Evolutionary conservation across 306 rosid genomes (phyloP).

Genomic region (Prosopis cineraria): DNA sequence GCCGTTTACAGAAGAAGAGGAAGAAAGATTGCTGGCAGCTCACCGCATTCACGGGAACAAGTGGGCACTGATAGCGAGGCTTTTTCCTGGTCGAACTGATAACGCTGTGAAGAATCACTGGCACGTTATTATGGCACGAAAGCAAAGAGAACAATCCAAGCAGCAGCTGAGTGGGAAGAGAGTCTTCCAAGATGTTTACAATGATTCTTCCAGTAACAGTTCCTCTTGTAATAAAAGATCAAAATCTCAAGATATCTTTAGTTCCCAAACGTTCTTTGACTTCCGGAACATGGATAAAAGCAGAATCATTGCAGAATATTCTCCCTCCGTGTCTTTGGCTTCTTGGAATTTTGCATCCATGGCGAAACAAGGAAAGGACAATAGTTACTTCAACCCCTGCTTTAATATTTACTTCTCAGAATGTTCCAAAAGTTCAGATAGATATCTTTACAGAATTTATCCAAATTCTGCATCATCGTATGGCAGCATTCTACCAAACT

Average conservation of each 20-base stretch:
- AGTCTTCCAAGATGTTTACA: constrained; percentile 51
- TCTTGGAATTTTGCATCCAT: constrained; percentile 68
- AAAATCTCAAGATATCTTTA: constrained; percentile 28
- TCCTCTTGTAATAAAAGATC: constrained; percentile 32
- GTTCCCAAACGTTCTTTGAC: constrained; percentile 45
- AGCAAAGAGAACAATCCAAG: constrained; percentile 84
- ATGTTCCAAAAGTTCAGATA: constrained; percentile 41
- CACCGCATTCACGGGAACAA: constrained; percentile 92
- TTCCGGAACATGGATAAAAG: constrained; percentile 41
- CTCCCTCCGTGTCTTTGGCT: constrained; percentile 38
- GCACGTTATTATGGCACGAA: constrained; percentile 96
- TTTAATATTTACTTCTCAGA: constrained; percentile 39
- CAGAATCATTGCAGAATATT: constrained; percentile 26
- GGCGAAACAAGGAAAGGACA: constrained; percentile 40
- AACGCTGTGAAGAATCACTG: constrained; percentile 98
- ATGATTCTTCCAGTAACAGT: constrained; percentile 21
- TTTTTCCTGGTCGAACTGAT: constrained; percentile 88
- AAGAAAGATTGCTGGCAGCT: constrained; percentile 76
- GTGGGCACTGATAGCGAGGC: constrained; percentile 94
- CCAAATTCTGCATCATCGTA: constrained; percentile 34
- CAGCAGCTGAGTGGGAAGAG: constrained; percentile 57
- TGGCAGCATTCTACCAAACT: constrained; percentile 31
- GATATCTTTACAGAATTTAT: constrained; percentile 33
- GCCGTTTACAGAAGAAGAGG: constrained; percentile 93
- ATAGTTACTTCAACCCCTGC: constrained; percentile 25